phyloP scores from a whole-genome alignment of 176 grass and related monocot species.

The Oryza glaberrima region DNA sequence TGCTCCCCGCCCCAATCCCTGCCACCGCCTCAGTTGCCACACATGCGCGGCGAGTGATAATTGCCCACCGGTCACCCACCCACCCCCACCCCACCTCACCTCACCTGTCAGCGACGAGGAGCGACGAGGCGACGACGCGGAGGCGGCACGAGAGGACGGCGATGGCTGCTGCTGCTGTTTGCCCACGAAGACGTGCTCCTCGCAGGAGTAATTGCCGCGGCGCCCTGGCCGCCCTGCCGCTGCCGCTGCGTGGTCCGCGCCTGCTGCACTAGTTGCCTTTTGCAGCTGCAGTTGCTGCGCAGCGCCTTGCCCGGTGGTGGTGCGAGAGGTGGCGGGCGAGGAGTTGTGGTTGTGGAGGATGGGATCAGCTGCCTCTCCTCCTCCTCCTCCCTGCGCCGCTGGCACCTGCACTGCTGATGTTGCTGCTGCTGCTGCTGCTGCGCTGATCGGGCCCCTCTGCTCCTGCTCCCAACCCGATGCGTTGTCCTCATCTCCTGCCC shows the following conservation, averaged over 20 bases:
- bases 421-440: not conserved
- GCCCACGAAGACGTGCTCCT: not conserved
- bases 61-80: constrained; percentile 28
- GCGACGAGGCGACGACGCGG: constrained; percentile 26
- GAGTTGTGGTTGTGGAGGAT: not conserved
- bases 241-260: not conserved
- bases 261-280: constrained; percentile 26
- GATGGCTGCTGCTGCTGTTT: not conserved
- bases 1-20: not conserved
- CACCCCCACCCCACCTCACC: constrained; percentile 29
- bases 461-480: constrained; percentile 36
- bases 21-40: constrained; percentile 31
- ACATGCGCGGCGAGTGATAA: constrained; percentile 51
- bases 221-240: not conserved
- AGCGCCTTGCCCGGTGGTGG: constrained; percentile 31
- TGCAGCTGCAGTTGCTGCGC: constrained; percentile 36
- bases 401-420: constrained; percentile 22
- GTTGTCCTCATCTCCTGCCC: constrained; percentile 41
- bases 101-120: constrained; percentile 32
- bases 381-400: constrained; percentile 11
- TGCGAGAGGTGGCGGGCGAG: not conserved
- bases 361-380: constrained; percentile 6
- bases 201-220: constrained; percentile 14
- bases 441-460: not conserved
- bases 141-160: not conserved